Percentiles rank a stretch among this genome's conserved stretches.
These are phyloP conservation scores for Ploettnerulaceae sp. DNA, from an alignment of 2,329 filamentous ascomycete genomes.

Conservation along the genomic window DNA sequence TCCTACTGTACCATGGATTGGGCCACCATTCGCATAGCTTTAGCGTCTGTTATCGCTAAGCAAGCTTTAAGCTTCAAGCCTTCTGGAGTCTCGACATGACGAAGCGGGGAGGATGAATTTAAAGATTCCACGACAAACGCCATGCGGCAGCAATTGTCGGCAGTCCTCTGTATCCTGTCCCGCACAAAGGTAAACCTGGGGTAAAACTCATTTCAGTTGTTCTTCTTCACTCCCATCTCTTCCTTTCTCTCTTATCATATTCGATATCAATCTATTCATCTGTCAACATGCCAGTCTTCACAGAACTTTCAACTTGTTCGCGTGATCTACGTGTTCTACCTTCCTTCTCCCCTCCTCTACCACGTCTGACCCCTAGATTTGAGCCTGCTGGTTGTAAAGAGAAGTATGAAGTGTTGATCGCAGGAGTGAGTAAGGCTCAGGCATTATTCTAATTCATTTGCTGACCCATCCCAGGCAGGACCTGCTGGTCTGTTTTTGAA, in stretches of 20 bases:
- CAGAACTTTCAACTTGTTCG: constrained; percentile 33
- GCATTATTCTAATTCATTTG: no score
- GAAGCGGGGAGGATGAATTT: constrained; percentile 2
- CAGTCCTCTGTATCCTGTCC: background rate
- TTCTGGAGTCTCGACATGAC: background rate
- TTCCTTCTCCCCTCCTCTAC: constrained; percentile 37
- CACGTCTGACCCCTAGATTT: constrained; percentile 32
- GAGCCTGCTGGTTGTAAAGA: constrained; percentile 23
- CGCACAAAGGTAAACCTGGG: background rate
- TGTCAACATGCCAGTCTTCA: constrained; percentile 37
- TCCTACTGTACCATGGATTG: background rate
- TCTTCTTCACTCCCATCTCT: background rate
- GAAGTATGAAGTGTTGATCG: constrained; percentile 40
- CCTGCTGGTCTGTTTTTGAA: constrained; percentile 40
- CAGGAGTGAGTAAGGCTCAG: constrained; percentile 32
- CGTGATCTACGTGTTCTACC: constrained; percentile 39
- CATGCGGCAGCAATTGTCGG: background rate
- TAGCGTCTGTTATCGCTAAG: background rate
- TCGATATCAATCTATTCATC: background rate
- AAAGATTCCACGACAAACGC: constrained; percentile 2
- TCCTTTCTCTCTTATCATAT: background rate
- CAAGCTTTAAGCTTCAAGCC: background rate
- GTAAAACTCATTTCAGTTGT: background rate
- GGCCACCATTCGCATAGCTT: no score
- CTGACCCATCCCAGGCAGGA: constrained; percentile 33